Evolutionary conservation across 768 basidiomycete genomes (phyloP).

Genomic region (Clavulina sp.): DNA sequence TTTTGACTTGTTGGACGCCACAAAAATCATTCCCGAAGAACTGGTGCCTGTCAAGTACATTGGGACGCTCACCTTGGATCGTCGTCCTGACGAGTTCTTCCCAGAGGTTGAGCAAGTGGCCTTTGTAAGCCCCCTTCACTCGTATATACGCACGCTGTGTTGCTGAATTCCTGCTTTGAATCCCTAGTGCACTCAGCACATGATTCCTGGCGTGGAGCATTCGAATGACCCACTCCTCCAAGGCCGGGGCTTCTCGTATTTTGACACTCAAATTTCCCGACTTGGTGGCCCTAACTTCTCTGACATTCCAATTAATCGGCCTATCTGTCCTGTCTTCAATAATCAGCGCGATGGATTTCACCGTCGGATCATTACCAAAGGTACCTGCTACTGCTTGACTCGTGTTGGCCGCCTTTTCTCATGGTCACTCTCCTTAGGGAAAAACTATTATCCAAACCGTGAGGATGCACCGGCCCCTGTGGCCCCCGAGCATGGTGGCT

Average conservation of each 20-base stretch:
- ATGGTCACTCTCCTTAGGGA: too few relatives aligned
- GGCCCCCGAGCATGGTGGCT: slow-evolving; percentile 31
- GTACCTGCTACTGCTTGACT: too few relatives aligned
- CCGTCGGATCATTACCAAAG: slow-evolving; percentile 40
- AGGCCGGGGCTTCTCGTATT: slow-evolving; percentile 74
- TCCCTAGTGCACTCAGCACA: slow-evolving; percentile 34
- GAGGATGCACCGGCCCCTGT: slow-evolving; percentile 31
- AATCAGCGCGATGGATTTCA: slow-evolving; percentile 44
- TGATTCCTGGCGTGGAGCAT: slow-evolving; percentile 33
- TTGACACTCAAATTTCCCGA: slow-evolving; percentile 68
- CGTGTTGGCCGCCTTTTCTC: too few relatives aligned
- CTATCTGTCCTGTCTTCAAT: slow-evolving; percentile 58
- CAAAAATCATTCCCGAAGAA: slow-evolving; percentile 76
- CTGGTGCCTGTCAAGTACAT: slow-evolving; percentile 59
- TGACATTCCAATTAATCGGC: slow-evolving; percentile 63
- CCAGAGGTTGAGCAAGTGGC: slow-evolving; percentile 79
- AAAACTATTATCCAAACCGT: slow-evolving; percentile 77
- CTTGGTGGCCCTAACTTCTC: slow-evolving; percentile 52
- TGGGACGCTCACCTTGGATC: slow-evolving; percentile 35
- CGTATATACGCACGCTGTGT: neutral
- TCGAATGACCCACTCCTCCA: slow-evolving; percentile 55
- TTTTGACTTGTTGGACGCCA: slow-evolving; percentile 75
- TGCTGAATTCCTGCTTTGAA: neutral
- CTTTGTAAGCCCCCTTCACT: slow-evolving; percentile 22
- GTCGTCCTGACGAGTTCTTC: slow-evolving; percentile 45